Conservation (phyloP, 371 early-diverging fungal species). For the Rhizomucor miehei region DNA sequence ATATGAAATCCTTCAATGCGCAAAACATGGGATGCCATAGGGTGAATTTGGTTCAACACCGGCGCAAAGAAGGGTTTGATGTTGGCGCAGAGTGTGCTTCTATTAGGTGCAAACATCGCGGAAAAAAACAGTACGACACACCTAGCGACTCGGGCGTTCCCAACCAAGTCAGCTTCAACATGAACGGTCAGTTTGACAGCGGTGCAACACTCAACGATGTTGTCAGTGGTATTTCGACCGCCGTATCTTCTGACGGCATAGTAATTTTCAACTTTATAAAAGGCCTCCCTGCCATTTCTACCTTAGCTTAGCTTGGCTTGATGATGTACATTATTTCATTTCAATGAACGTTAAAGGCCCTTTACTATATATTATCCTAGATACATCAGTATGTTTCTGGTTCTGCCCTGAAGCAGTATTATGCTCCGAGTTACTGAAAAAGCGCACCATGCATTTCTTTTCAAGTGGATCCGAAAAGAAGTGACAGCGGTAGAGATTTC, state of each 20-base stretch:
- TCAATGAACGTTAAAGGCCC: too few species aligned
- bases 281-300: conserved; percentile 22
- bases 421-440: too few species aligned
- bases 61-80: conserved; percentile 33
- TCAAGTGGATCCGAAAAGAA: too few species aligned
- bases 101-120: conserved; percentile 27
- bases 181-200: conserved; percentile 10
- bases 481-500: too few species aligned
- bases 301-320: background rate
- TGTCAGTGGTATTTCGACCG: conserved; percentile 11
- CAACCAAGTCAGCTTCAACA: conserved; percentile 17
- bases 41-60: conserved; percentile 39
- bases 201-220: conserved; percentile 16
- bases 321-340: too few species aligned
- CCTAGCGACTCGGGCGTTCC: conserved; percentile 15
- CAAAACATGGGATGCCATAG: conserved; percentile 42
- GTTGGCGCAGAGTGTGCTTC: conserved; percentile 40
- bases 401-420: too few species aligned
- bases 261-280: conserved; percentile 18
- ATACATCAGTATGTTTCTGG: too few species aligned
- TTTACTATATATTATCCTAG: too few species aligned
- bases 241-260: conserved; percentile 11
- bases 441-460: too few species aligned
- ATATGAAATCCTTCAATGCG: conserved; percentile 41
- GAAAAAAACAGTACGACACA: conserved; percentile 21